phyloP scores from a whole-genome alignment of 352 stramenopile species.

The Phytophthora litchii region DNA sequence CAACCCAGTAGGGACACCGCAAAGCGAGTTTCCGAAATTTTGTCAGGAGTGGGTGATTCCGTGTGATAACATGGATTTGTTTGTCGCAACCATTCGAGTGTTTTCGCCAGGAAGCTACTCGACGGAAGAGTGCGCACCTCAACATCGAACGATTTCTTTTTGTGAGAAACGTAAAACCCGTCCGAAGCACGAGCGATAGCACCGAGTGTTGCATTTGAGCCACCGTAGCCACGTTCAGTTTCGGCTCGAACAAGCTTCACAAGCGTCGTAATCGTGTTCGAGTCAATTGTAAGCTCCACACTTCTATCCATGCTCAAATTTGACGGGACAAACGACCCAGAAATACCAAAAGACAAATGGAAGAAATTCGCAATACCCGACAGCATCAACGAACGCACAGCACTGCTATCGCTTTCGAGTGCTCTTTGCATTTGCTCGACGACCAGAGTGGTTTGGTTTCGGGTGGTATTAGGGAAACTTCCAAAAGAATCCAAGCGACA shows the following conservation, averaged over 20 bases:
- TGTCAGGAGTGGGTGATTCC: neutral
- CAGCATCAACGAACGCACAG: slow-evolving; percentile 20
- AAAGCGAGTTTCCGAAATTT: slow-evolving; percentile 6
- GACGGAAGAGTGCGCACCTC: slow-evolving; percentile 43
- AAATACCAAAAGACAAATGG: slow-evolving; percentile 27
- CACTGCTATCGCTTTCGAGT: slow-evolving; percentile 12
- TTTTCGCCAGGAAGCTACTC: slow-evolving; percentile 37
- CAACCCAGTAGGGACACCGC: slow-evolving; percentile 36
- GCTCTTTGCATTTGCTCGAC: slow-evolving; percentile 22
- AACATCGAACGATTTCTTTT: slow-evolving; percentile 57
- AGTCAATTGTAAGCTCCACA: slow-evolving; percentile 31
- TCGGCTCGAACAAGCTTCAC: slow-evolving; percentile 29
- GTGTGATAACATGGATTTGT: slow-evolving; percentile 15
- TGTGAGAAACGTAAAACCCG: slow-evolving; percentile 46
- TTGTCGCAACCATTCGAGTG: slow-evolving; percentile 39
- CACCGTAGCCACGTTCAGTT: neutral
- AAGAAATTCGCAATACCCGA: slow-evolving; percentile 39
- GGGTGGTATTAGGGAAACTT: slow-evolving; percentile 18
- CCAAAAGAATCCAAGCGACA: slow-evolving; percentile 29
- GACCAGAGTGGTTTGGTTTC: slow-evolving; percentile 28
- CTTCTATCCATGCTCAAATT: slow-evolving; percentile 2
- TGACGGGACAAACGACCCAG: slow-evolving; percentile 3
- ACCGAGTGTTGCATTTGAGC: slow-evolving; percentile 29
- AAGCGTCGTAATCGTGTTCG: slow-evolving; percentile 22
- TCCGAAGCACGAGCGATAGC: slow-evolving; percentile 39